phyloP scores from a whole-genome alignment of 1,284 basidiomycete species.

The Marasmius fiardii region DNA sequence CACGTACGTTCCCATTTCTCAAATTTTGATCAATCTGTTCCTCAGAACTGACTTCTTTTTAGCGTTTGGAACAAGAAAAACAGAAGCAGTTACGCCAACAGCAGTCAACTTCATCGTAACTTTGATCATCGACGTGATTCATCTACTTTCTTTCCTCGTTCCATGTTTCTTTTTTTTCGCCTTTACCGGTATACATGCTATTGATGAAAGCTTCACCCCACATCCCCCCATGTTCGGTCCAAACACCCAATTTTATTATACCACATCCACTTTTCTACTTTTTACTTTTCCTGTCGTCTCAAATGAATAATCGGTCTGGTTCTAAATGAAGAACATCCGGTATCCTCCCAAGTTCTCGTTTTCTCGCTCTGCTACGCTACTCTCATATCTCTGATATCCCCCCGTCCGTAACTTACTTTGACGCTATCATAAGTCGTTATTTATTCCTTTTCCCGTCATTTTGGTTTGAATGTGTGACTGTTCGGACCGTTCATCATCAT shows the following conservation, averaged over 20 bases:
- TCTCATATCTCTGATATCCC: too few species aligned
- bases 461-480: too few species aligned
- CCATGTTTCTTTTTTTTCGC: background rate
- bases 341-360: too few species aligned
- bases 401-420: too few species aligned
- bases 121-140: background rate
- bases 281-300: background rate
- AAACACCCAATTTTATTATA: background rate
- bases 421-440: too few species aligned
- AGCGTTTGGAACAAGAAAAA: conserved; percentile 88
- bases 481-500: too few species aligned
- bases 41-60: conserved; percentile 9
- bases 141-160: background rate
- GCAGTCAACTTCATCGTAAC: conserved; percentile 13
- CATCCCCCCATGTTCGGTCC: background rate
- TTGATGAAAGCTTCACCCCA: background rate
- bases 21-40: background rate
- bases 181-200: too few species aligned
- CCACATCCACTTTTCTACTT: background rate
- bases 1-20: conserved; percentile 58
- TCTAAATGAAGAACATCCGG: too few species aligned
- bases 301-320: too few species aligned
- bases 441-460: too few species aligned
- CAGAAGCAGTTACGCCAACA: conserved; percentile 70
- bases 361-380: too few species aligned